A percentile compares a stretch with the other conserved stretches of the same genome.
These are phyloP conservation scores for Hyphopichia khmerensis DNA, from an alignment of 1,139 yeast genomes.

Conservation along the genomic window DNA sequence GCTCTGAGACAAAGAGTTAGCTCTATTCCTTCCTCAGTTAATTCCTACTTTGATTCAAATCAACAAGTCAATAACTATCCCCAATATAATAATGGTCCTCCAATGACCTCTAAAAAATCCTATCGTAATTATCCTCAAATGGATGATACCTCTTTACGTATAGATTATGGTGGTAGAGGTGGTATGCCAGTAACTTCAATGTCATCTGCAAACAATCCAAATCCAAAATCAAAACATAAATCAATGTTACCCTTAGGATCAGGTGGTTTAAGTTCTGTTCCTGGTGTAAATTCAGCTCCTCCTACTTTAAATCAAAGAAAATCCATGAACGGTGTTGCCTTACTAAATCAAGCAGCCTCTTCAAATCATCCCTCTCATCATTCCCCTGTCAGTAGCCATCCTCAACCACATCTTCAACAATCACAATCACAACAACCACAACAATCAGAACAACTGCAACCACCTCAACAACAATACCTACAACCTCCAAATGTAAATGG, in stretches of 20 bases:
- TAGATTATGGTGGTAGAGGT: slow-evolving; percentile 52
- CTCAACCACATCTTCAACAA: slow-evolving; percentile 6
- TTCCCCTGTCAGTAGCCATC: slow-evolving; percentile 2
- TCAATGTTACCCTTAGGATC: slow-evolving; percentile 10
- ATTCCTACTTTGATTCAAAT: slow-evolving; percentile 9
- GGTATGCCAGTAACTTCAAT: slow-evolving; percentile 40
- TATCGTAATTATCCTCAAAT: slow-evolving; percentile 36
- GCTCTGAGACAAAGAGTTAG: slow-evolving; percentile 12
- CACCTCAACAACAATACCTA: slow-evolving; percentile 15
- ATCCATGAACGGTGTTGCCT: slow-evolving; percentile 9
- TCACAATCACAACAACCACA: slow-evolving; percentile 6
- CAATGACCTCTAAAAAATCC: slow-evolving; percentile 20
- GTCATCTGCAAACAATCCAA: slow-evolving; percentile 4
- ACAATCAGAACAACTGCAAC: slow-evolving; percentile 6
- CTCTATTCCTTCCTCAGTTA: slow-evolving; percentile 13
- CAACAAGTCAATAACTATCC: slow-evolving; percentile 7
- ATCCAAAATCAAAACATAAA: slow-evolving; percentile 21
- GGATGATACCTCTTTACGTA: slow-evolving; percentile 32
- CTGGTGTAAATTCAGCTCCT: slow-evolving; percentile 4
- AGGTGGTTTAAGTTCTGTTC: slow-evolving; percentile 2
- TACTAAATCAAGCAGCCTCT: slow-evolving; percentile 2
- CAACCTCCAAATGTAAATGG: slow-evolving; percentile 29
- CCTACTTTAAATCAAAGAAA: slow-evolving; percentile 15
- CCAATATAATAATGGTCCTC: slow-evolving; percentile 6
- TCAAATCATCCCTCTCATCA: slow-evolving; percentile 6